A percentile compares a stretch with the other conserved stretches of the same genome.
These are phyloP conservation scores for Mesostigma viride DNA, from an alignment of 139 green algal species.

Conservation along the genomic window DNA sequence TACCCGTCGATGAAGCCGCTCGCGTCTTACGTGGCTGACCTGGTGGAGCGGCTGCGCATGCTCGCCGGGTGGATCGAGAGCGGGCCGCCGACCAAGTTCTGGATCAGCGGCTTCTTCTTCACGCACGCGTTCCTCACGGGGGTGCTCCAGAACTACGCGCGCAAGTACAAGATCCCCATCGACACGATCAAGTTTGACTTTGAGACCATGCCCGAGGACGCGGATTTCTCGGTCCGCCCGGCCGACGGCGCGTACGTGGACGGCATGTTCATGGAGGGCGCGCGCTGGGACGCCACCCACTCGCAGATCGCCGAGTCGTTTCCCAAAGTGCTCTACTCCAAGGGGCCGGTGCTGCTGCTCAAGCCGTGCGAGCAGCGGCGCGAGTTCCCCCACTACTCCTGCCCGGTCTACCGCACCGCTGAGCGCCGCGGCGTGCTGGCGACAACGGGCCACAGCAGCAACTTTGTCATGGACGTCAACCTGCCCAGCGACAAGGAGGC, in stretches of 20 bases:
- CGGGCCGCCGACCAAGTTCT: conserved; percentile 55
- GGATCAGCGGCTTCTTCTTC: conserved; percentile 77
- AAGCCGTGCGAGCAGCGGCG: conserved; percentile 5
- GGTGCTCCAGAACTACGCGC: conserved; percentile 43
- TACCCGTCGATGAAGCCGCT: conserved; percentile 66
- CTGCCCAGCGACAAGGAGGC: conserved; percentile 23
- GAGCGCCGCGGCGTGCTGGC: conserved; percentile 32
- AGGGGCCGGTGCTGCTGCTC: conserved; percentile 18
- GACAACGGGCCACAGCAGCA: conserved; percentile 36
- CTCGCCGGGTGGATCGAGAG: conserved; percentile 45
- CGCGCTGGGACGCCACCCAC: conserved; percentile 30
- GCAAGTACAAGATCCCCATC: conserved; percentile 38
- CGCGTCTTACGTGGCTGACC: conserved; percentile 51
- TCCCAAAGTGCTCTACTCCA: conserved; percentile 29
- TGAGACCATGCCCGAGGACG: conserved; percentile 10
- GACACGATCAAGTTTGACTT: conserved; percentile 38
- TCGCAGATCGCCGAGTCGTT: conserved; percentile 30
- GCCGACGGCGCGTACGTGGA: conserved; percentile 36
- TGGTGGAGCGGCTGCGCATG: conserved; percentile 51
- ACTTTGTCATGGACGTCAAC: conserved; percentile 34
- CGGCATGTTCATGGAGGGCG: conserved; percentile 43
- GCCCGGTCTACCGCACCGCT: conserved; percentile 33
- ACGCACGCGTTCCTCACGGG: conserved; percentile 64
- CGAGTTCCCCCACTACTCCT: conserved; percentile 28
- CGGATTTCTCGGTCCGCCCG: too few relatives aligned